Evolutionary conservation across 306 rosid species (phyloP).

Genomic region (Sphenostylis stenocarpa): DNA sequence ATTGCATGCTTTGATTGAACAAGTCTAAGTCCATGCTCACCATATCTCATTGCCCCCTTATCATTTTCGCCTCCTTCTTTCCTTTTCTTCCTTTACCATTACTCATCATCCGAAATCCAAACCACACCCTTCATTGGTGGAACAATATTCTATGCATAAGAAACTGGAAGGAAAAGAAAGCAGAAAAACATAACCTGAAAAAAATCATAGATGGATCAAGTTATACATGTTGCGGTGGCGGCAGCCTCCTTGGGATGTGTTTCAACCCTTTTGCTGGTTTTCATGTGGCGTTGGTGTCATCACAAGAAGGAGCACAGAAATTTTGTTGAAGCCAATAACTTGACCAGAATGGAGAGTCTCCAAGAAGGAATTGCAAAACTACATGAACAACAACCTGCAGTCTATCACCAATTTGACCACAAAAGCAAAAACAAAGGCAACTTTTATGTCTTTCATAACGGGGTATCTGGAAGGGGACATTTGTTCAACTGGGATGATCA

Average conservation of each 20-base stretch:
- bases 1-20: constrained; percentile 56
- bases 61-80: constrained; percentile 21
- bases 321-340: constrained; percentile 32
- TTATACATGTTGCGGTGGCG: constrained; percentile 38
- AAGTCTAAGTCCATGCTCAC: constrained; percentile 50
- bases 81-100: constrained; percentile 17
- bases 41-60: constrained; percentile 23
- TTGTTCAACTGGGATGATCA: constrained; percentile 77
- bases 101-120: constrained; percentile 18
- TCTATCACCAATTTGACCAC: constrained; percentile 33
- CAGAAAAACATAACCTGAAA: neutral
- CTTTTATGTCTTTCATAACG: constrained; percentile 44
- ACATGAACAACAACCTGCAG: neutral
- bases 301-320: constrained; percentile 32
- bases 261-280: constrained; percentile 37
- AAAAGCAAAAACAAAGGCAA: constrained; percentile 42
- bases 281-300: constrained; percentile 36
- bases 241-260: constrained; percentile 47
- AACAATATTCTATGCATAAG: constrained; percentile 23
- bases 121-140: neutral
- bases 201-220: constrained; percentile 45
- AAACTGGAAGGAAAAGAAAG: neutral
- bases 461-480: constrained; percentile 45
- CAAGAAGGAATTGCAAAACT: constrained; percentile 34
- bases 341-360: constrained; percentile 34